phyloP scores from a whole-genome alignment of 441 rosid species.

The Aleurites moluccanus region DNA sequence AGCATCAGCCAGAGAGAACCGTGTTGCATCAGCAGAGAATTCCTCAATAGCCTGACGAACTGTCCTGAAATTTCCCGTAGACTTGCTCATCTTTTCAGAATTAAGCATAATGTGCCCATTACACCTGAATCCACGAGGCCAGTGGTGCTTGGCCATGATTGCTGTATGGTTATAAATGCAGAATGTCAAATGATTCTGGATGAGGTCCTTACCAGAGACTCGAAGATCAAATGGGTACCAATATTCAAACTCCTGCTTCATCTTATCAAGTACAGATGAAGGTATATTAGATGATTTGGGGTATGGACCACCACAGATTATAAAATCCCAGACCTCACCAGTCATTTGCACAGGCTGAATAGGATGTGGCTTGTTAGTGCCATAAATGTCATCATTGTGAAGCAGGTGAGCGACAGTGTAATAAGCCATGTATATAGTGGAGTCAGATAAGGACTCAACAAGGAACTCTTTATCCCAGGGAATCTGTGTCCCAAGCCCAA shows the following conservation, averaged over 20 bases:
- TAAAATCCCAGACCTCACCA: constrained; percentile 90
- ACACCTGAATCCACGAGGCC: constrained; percentile 95
- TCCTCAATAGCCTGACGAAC: constrained; percentile 77
- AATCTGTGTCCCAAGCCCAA: constrained; percentile 94
- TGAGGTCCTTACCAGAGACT: constrained; percentile 95
- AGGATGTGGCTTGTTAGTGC: constrained; percentile 38
- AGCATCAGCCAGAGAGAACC: constrained; percentile 90
- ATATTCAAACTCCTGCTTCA: constrained; percentile 95
- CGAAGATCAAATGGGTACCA: constrained; percentile 98
- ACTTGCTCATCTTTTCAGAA: constrained; percentile 94
- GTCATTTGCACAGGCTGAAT: constrained; percentile 75
- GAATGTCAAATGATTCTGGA: constrained; percentile 93
- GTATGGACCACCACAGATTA: constrained; percentile 66
- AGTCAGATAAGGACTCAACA: constrained; percentile 90
- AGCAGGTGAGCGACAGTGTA: constrained; percentile 82
- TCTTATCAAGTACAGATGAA: constrained; percentile 53
- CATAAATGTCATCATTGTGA: constrained; percentile 78
- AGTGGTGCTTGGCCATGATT: constrained; percentile 69
- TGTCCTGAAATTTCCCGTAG: constrained; percentile 94
- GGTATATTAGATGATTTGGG: constrained; percentile 72
- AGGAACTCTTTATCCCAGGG: constrained; percentile 94
- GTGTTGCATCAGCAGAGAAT: constrained; percentile 88
- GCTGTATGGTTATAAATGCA: constrained; percentile 87
- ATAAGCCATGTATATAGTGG: constrained; percentile 90
- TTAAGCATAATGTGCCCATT: constrained; percentile 97